These are phyloP conservation scores for Ceratobasidium sp. DNA, from an alignment of 1,284 basidiomycete genomes.

Conservation along the genomic window DNA sequence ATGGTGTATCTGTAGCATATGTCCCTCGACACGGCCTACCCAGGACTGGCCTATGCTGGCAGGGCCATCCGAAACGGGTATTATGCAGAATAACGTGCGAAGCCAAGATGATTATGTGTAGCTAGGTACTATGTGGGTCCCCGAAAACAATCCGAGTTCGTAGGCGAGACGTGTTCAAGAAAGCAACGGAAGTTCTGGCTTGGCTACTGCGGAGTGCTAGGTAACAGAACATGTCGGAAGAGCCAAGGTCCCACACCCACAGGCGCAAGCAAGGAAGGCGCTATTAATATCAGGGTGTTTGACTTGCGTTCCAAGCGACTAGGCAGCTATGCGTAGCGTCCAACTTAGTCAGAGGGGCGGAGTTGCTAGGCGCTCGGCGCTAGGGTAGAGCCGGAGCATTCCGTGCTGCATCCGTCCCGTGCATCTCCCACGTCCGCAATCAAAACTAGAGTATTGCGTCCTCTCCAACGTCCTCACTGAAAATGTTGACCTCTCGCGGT, in stretches of 20 bases:
- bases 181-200: slow-evolving; percentile 14
- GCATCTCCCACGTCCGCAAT: slow-evolving; percentile 36
- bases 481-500: slow-evolving; percentile 83
- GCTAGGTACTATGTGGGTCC: not conserved
- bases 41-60: not conserved
- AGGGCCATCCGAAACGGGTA: not conserved
- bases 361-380: not conserved
- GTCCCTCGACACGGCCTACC: too few relatives aligned
- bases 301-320: not conserved
- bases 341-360: not conserved
- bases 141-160: slow-evolving; percentile 23
- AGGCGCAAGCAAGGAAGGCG: not conserved
- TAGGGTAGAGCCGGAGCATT: slow-evolving; percentile 8
- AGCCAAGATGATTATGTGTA: slow-evolving; percentile 1
- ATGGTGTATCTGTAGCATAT: too few relatives aligned
- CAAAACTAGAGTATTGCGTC: slow-evolving; percentile 2
- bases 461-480: slow-evolving; percentile 45
- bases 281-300: too few relatives aligned
- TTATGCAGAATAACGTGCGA: not conserved
- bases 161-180: not conserved
- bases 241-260: not conserved
- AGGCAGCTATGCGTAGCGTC: not conserved
- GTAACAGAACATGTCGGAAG: not conserved
- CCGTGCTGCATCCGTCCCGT: slow-evolving; percentile 36
- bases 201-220: slow-evolving; percentile 30